Base-by-base conservation (phyloP, 495 filamentous ascomycete species). In the Cercophora scortea region DNA sequence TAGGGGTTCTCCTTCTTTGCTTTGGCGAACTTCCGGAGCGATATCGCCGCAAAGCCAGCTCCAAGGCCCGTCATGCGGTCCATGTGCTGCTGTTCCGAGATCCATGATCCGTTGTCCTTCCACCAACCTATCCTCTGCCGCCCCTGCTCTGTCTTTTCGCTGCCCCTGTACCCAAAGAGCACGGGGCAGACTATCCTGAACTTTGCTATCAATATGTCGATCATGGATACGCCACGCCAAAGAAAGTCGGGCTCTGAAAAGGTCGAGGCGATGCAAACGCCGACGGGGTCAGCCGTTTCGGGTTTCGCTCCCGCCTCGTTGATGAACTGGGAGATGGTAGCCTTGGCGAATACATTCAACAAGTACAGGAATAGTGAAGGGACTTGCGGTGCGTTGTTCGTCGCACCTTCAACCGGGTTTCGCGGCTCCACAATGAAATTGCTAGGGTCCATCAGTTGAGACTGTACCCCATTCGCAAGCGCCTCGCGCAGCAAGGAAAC, bases 121-220 rank as follows among this genome's bases (percentile, higher is more conserved):
- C 75, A 79, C 90, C 90, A 96, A 4, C 92, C 92, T 1, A 96
- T 63, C n/a, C 80, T 77, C 35, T 63, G 57, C 8, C 81, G 76
- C 6, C 90, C 90, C 16, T 75, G 71, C 43, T 84, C 76, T 0
- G 86, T 94, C 47, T 79, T 84, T 57, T 94, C 88, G 45, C 73
- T 80, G 35, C 88, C 92, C 17, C 79, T 77, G 59, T 90, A 84
- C 16, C 94, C 94, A 66, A 88, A 97, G 10, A 99, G 73, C 10
- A 90, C 84, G 4, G 94, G 92, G 60, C 90, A 95, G 25, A 80
- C 75, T 6, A 84, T 73, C 40, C 88, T 82, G 55, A 88, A 85
- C 64, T 97, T 96, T 32, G 93, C 90, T 62, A 94, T 80, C 17
- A 97, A 68, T 48, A 97, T 86, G 56, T 96, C 91, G 42, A 90